Evolutionary conservation across 2,329 filamentous ascomycete genomes (phyloP).

Genomic region (Septoria linicola): DNA sequence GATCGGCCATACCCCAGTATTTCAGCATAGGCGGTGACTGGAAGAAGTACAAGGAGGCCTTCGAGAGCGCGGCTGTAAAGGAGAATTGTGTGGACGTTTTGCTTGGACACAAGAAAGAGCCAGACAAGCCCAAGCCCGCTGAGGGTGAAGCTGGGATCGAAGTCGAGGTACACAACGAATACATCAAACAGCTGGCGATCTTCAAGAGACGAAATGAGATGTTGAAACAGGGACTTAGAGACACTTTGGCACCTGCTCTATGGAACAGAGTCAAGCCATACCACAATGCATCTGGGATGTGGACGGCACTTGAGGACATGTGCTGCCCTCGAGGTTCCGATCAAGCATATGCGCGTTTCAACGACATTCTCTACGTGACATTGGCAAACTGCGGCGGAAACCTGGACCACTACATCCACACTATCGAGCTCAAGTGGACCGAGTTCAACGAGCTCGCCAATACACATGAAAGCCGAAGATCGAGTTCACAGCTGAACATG

Average conservation of each 20-base stretch:
- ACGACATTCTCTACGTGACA: slow-evolving; percentile 30
- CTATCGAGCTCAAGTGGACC: slow-evolving; percentile 30
- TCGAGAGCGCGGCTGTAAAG: slow-evolving; percentile 33
- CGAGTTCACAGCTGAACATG: slow-evolving; percentile 15
- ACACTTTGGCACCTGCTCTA: slow-evolving; percentile 28
- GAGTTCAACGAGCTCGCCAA: slow-evolving; percentile 31
- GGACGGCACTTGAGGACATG: slow-evolving; percentile 33
- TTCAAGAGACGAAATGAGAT: slow-evolving; percentile 34
- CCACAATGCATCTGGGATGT: slow-evolving; percentile 30
- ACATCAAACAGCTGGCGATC: slow-evolving; percentile 38
- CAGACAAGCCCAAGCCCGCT: slow-evolving; percentile 23
- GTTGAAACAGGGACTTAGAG: slow-evolving; percentile 30
- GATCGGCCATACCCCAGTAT: slow-evolving; percentile 17
- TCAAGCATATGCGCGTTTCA: slow-evolving; percentile 30
- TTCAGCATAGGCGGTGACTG: slow-evolving; percentile 30
- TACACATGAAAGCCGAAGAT: slow-evolving; percentile 20
- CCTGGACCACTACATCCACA: slow-evolving; percentile 32
- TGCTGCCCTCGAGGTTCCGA: slow-evolving; percentile 34
- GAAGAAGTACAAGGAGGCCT: slow-evolving; percentile 31
- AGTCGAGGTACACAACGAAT: slow-evolving; percentile 37
- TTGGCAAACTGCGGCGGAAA: slow-evolving; percentile 25
- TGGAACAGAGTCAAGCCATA: slow-evolving; percentile 29
- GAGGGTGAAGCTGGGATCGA: slow-evolving; percentile 20
- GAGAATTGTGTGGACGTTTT: slow-evolving; percentile 36
- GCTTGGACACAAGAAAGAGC: slow-evolving; percentile 32